These are phyloP conservation scores for Colletotrichum sublineola DNA, from an alignment of 2,329 filamentous ascomycete genomes.

Conservation along the genomic window DNA sequence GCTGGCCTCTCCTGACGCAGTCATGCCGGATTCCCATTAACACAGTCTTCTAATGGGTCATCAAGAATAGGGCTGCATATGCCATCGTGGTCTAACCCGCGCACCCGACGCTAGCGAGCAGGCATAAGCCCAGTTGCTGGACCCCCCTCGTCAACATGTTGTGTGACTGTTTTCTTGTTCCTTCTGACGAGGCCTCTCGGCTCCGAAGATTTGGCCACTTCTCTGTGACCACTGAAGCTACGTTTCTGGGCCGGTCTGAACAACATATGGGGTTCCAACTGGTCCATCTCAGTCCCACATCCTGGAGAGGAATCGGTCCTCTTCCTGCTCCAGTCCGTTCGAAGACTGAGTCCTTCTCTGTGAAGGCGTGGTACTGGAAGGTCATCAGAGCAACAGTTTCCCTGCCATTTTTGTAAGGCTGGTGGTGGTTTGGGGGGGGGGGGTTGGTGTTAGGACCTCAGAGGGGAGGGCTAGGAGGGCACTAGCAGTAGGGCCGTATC, in stretches of 20 bases:
- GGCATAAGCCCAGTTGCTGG: conserved; percentile 35
- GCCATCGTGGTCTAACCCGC: conserved; percentile 36
- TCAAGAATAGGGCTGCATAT: conserved; percentile 41
- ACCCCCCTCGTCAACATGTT: conserved; percentile 19
- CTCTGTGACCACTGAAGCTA: background rate
- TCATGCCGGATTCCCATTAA: conserved; percentile 20
- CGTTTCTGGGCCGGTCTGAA: background rate
- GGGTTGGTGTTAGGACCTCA: too few species aligned
- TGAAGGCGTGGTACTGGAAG: too few species aligned
- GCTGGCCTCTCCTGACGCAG: conserved; percentile 28
- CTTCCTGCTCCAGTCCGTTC: background rate
- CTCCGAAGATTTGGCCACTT: background rate
- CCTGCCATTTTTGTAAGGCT: too few species aligned
- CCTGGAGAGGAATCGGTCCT: too few species aligned
- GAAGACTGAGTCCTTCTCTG: background rate
- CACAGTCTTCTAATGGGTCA: conserved; percentile 28
- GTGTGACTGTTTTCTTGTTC: conserved; percentile 21
- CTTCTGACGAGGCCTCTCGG: background rate
- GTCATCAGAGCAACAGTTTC: too few species aligned
- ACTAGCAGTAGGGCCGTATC: too few species aligned
- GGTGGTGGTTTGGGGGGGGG: too few species aligned
- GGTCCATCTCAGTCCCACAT: background rate
- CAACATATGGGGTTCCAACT: background rate
- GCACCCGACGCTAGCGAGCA: conserved; percentile 36
- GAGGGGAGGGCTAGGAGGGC: too few species aligned